Conservation (phyloP, 2,329 filamentous ascomycete genomes). For the Pyricularia sp. region DNA sequence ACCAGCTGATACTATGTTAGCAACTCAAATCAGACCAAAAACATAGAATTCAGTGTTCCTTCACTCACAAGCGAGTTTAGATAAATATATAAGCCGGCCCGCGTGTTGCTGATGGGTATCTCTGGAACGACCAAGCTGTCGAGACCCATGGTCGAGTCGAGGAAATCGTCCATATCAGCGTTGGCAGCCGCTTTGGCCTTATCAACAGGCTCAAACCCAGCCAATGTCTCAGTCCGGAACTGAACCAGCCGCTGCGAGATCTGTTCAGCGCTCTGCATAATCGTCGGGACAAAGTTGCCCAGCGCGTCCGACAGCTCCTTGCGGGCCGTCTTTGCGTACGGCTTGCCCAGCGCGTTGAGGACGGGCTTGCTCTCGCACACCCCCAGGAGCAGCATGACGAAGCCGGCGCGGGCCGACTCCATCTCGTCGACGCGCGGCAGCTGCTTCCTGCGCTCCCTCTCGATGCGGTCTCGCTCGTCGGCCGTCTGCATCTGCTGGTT, state of each 20-base stretch:
- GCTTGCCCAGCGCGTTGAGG: constrained; percentile 42
- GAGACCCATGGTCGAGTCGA: constrained; percentile 46
- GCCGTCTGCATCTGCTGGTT: constrained; percentile 21
- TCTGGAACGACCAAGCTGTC: constrained; percentile 51
- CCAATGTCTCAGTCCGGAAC: constrained; percentile 48
- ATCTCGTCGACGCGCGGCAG: constrained; percentile 43
- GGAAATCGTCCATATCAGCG: constrained; percentile 45
- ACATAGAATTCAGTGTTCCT: too few species aligned
- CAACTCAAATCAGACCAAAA: too few species aligned
- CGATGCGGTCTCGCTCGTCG: constrained; percentile 10
- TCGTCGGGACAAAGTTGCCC: constrained; percentile 42
- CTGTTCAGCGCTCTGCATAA: constrained; percentile 46
- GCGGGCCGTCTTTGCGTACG: constrained; percentile 27
- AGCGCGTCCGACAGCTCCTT: constrained; percentile 41
- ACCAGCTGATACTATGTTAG: constrained; percentile 49
- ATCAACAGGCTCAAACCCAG: constrained; percentile 42
- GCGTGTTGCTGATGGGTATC: constrained; percentile 62
- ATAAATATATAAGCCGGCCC: constrained; percentile 78
- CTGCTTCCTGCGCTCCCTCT: constrained; percentile 13
- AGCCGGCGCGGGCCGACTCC: constrained; percentile 50
- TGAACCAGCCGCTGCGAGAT: constrained; percentile 44
- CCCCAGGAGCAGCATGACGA: constrained; percentile 53
- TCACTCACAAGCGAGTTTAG: constrained; percentile 65
- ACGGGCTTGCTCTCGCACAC: constrained; percentile 51
- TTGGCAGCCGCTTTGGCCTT: constrained; percentile 36